phyloP scores from a whole-genome alignment of 2,329 filamentous ascomycete genomes.

The Lachnellula occidentalis region DNA sequence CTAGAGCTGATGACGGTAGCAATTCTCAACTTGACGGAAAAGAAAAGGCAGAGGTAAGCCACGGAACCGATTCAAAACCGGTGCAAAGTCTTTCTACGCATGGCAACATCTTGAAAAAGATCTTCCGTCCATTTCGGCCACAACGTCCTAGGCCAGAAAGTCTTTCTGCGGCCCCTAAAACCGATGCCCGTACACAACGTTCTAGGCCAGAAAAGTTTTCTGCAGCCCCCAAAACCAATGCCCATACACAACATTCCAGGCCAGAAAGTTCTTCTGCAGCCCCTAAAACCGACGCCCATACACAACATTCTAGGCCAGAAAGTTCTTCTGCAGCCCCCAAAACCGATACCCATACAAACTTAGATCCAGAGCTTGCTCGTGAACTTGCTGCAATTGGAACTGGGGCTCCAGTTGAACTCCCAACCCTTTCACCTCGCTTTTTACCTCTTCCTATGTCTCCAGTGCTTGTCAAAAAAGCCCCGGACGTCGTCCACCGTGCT shows the following conservation, averaged over 20 bases:
- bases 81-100: background rate
- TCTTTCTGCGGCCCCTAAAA: background rate
- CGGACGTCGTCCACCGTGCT: background rate
- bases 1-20: slow-evolving; percentile 3
- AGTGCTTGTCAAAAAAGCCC: background rate
- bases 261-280: background rate
- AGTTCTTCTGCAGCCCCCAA: too few relatives aligned
- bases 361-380: background rate
- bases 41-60: slow-evolving; percentile 48
- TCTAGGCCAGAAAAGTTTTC: too few relatives aligned
- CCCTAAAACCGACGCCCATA: background rate
- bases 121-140: background rate
- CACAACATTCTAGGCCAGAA: too few relatives aligned
- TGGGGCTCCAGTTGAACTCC: background rate
- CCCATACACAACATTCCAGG: background rate
- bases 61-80: background rate
- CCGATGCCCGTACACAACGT: too few relatives aligned
- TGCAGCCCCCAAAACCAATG: too few relatives aligned
- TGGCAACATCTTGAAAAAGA: background rate
- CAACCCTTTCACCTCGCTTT: slow-evolving; percentile 1
- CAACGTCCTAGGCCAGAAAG: background rate
- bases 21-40: slow-evolving; percentile 1
- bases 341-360: too few relatives aligned
- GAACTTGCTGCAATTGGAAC: slow-evolving; percentile 11
- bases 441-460: slow-evolving; percentile 4